These are phyloP conservation scores for Suillus sp. DNA, from an alignment of 768 basidiomycete genomes.

Conservation along the genomic window DNA sequence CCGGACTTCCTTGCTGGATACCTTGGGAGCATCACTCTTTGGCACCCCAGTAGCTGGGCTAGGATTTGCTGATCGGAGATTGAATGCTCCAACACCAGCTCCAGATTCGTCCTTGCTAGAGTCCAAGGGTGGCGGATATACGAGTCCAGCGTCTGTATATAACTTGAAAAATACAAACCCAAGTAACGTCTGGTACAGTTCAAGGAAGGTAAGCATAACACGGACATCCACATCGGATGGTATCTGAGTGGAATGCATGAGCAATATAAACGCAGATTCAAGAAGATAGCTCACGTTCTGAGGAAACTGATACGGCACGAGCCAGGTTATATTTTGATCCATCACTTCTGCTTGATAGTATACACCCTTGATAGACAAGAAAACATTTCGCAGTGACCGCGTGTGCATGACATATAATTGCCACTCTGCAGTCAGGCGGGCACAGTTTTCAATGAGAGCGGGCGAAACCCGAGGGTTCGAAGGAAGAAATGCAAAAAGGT, in stretches of 20 bases:
- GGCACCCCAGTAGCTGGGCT: conserved; percentile 24
- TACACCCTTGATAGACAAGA: conserved; percentile 96
- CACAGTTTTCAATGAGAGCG: conserved; percentile 87
- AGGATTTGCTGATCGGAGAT: conserved; percentile 55
- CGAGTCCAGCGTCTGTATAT: conserved; percentile 90
- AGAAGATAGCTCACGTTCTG: conserved; percentile 65
- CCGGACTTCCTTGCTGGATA: conserved; percentile 58
- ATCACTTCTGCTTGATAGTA: conserved; percentile 97
- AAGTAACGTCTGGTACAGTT: conserved; percentile 94
- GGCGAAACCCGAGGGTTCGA: conserved; percentile 81
- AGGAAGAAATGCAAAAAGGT: conserved; percentile 89
- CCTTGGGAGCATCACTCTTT: conserved; percentile 30
- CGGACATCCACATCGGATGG: conserved; percentile 96
- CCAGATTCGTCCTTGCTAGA: conserved; percentile 76
- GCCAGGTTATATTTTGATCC: conserved; percentile 93
- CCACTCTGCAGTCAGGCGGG: conserved; percentile 92
- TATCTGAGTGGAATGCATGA: conserved; percentile 52
- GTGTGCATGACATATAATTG: conserved; percentile 94
- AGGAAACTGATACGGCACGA: conserved; percentile 96
- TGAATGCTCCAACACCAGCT: conserved; percentile 89
- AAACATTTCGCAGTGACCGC: conserved; percentile 81
- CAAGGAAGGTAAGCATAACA: conserved; percentile 97
- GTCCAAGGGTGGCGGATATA: conserved; percentile 95
- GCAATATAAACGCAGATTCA: conserved; percentile 9
- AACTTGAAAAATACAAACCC: conserved; percentile 97